Base-by-base conservation (phyloP, 78 protist genomes). In the Ministeria vibrans region DNA sequence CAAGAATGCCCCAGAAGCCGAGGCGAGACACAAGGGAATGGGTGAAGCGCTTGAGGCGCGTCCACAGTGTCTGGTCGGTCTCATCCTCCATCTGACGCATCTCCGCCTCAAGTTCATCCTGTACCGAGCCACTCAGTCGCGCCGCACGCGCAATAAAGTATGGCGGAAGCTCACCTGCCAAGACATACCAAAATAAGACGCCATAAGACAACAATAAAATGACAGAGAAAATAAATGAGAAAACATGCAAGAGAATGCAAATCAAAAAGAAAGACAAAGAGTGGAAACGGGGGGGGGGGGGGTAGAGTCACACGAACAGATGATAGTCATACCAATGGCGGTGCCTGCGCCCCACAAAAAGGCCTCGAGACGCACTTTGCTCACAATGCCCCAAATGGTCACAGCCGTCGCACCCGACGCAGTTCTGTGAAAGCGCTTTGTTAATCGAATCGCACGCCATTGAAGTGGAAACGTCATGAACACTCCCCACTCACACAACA, bases 271-370 rank as follows among this genome's bases (percentile, higher is more conserved):
- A 68, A 11, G 13, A 68, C 42, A 22, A 68, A 11, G 13, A 68
- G n/a, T 68, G 18, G n/a, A 55, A 55, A 55, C n/a, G n/a, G n/a
- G n/a, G n/a, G n/a, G n/a, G n/a, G n/a, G n/a, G n/a, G n/a, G n/a
- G n/a, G n/a, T n/a, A n/a, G n/a, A n/a, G n/a, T n/a, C n/a, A n/a
- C n/a, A n/a, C n/a, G n/a, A n/a, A n/a, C n/a, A n/a, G n/a, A n/a
- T n/a, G n/a, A n/a, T n/a, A n/a, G n/a, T n/a, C n/a, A n/a, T n/a
- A n/a, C n/a, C 89, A 32, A 81, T 49, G 75, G 90, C 90, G 5
- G 90, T 81, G 49, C 90, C 90, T 6, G 38, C 18, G 43, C 90
- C 90, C 90, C 90, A 86, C 43, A 73, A 3, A 18, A 73, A 2
- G 38, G 78, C 59, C 20, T 5, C 38, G 15, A 46, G 28, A 25